Evolutionary conservation across 495 filamentous ascomycete genomes (phyloP).

Genomic region (Neurospora sp.): DNA sequence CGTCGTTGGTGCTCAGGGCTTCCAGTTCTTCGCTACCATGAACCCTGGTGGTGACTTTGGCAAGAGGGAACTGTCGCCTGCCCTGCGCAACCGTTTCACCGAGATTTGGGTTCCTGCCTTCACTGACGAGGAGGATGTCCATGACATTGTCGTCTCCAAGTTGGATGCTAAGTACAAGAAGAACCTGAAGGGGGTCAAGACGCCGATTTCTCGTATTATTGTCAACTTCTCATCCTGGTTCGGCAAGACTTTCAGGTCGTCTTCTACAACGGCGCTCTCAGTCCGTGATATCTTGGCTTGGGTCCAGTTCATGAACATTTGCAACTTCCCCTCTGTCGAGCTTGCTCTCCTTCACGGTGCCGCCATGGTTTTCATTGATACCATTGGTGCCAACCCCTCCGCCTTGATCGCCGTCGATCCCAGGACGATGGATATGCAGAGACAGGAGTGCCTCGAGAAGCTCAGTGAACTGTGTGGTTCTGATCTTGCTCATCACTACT

Average conservation of each 20-base stretch:
- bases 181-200: not conserved
- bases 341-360: constrained; percentile 67
- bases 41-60: constrained; percentile 98
- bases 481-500: constrained; percentile 56
- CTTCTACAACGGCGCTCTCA: constrained; percentile 63
- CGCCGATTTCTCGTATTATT: constrained; percentile 49
- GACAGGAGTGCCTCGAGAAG: constrained; percentile 59
- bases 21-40: constrained; percentile 97
- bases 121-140: constrained; percentile 71
- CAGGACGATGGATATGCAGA: constrained; percentile 47
- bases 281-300: constrained; percentile 84
- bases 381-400: constrained; percentile 86
- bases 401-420: constrained; percentile 61
- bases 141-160: constrained; percentile 76
- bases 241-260: constrained; percentile 61
- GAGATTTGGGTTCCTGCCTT: constrained; percentile 94
- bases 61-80: constrained; percentile 92
- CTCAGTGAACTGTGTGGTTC: constrained; percentile 54
- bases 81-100: constrained; percentile 91
- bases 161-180: constrained; percentile 34
- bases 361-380: constrained; percentile 92
- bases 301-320: constrained; percentile 84
- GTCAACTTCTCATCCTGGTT: constrained; percentile 92
- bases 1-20: constrained; percentile 66
- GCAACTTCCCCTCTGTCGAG: constrained; percentile 28